phyloP scores from a whole-genome alignment of 306 rosid species.

The Rosa chinensis region DNA sequence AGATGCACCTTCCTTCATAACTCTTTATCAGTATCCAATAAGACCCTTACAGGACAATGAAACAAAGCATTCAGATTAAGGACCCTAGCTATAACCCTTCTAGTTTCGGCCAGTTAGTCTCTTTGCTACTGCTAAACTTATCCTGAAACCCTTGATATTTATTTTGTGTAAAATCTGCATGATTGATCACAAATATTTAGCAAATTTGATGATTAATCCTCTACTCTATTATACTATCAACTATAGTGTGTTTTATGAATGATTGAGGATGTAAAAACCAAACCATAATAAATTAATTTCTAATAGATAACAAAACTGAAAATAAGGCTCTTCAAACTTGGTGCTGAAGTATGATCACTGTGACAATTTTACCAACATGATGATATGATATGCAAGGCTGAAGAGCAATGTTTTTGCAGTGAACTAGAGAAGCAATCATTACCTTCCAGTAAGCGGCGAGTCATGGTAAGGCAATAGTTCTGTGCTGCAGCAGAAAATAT shows the following conservation, averaged over 20 bases:
- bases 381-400: background rate
- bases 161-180: background rate
- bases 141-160: background rate
- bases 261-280: background rate
- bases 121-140: background rate
- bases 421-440: background rate
- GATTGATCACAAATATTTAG: background rate
- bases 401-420: background rate
- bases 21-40: background rate
- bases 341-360: background rate
- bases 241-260: background rate
- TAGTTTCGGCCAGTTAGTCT: background rate
- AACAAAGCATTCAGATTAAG: background rate
- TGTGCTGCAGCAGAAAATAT: background rate
- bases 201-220: background rate
- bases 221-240: background rate
- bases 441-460: constrained; percentile 54
- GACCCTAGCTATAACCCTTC: background rate
- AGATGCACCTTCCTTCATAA: background rate
- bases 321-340: background rate
- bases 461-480: constrained; percentile 28
- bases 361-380: background rate
- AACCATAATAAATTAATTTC: background rate
- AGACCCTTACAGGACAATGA: background rate
- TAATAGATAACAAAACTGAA: background rate